These are phyloP conservation scores for Dactylellina sp. DNA, from an alignment of 2,329 filamentous ascomycete genomes.

Conservation along the genomic window DNA sequence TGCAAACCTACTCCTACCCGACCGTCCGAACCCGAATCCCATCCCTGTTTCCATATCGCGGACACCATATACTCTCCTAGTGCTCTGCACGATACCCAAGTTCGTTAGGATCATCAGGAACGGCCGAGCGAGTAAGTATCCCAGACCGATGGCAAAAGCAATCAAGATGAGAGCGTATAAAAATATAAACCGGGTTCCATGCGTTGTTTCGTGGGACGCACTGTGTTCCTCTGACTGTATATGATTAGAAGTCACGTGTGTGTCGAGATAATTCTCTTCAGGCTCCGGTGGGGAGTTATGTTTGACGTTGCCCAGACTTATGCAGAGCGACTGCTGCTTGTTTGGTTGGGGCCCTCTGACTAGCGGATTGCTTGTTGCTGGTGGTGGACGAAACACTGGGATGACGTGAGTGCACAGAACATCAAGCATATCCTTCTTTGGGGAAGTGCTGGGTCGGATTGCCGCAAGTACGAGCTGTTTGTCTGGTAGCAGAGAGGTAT, in stretches of 20 bases:
- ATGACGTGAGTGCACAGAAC: slow-evolving; percentile 50
- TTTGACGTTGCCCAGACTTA: slow-evolving; percentile 37
- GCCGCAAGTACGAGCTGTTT: slow-evolving; percentile 46
- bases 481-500: slow-evolving; percentile 12
- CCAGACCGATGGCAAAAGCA: slow-evolving; percentile 31
- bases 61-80: slow-evolving; percentile 43
- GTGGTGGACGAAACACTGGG: slow-evolving; percentile 37
- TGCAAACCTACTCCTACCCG: slow-evolving; percentile 29
- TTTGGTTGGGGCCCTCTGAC: slow-evolving; percentile 38
- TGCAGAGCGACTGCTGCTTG: slow-evolving; percentile 42
- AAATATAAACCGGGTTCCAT: slow-evolving; percentile 47
- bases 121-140: slow-evolving; percentile 43
- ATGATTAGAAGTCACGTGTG: background rate
- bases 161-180: slow-evolving; percentile 37
- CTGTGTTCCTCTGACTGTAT: slow-evolving; percentile 32
- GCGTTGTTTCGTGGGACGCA: slow-evolving; percentile 32
- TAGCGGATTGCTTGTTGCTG: slow-evolving; percentile 33
- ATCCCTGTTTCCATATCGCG: slow-evolving; percentile 48
- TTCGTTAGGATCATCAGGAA: slow-evolving; percentile 55
- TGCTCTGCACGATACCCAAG: slow-evolving; percentile 41
- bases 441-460: slow-evolving; percentile 32
- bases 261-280: slow-evolving; percentile 4
- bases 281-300: slow-evolving; percentile 19
- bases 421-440: slow-evolving; percentile 45
- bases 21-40: slow-evolving; percentile 50